A percentile compares a stretch with the other conserved stretches of the same genome.
phyloP scores from a whole-genome alignment of 2,329 filamentous ascomycete species.

The Penicillium sp. region DNA sequence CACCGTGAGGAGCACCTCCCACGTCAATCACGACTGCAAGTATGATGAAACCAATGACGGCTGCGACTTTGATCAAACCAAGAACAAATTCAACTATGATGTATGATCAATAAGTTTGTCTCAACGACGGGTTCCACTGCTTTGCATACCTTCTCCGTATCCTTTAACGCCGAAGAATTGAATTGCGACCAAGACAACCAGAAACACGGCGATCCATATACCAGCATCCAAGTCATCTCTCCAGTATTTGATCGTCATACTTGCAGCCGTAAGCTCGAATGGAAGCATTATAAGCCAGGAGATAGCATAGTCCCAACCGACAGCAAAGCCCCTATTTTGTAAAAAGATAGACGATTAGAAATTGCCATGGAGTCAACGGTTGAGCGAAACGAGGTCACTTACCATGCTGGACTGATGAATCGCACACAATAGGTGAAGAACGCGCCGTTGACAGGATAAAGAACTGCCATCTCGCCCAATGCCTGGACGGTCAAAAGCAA shows the following conservation, averaged over 20 bases:
- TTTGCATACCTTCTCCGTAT: conserved; percentile 31
- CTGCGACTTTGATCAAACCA: conserved; percentile 58
- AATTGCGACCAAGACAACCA: conserved; percentile 53
- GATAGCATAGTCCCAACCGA: conserved; percentile 66
- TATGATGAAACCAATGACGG: conserved; percentile 67
- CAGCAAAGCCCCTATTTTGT: conserved; percentile 43
- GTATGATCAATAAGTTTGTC: neutral
- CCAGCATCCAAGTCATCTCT: conserved; percentile 51
- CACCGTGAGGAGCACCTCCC: conserved; percentile 43
- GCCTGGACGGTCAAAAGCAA: conserved; percentile 61
- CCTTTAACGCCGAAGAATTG: conserved; percentile 60
- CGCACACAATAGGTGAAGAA: conserved; percentile 64
- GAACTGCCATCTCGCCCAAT: conserved; percentile 62
- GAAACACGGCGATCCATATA: conserved; percentile 60
- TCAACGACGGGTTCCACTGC: no score
- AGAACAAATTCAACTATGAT: conserved; percentile 59
- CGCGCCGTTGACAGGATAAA: conserved; percentile 63
- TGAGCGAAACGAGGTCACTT: neutral
- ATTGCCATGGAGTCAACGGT: neutral
- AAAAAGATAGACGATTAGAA: neutral
- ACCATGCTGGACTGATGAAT: conserved; percentile 63
- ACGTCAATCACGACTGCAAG: conserved; percentile 68
- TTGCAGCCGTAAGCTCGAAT: conserved; percentile 68
- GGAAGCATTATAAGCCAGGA: conserved; percentile 82
- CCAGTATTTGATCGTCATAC: conserved; percentile 59